These are phyloP conservation scores for Trypanosomatidae sp. DNA, from an alignment of 208 protist genomes.

Conservation along the genomic window DNA sequence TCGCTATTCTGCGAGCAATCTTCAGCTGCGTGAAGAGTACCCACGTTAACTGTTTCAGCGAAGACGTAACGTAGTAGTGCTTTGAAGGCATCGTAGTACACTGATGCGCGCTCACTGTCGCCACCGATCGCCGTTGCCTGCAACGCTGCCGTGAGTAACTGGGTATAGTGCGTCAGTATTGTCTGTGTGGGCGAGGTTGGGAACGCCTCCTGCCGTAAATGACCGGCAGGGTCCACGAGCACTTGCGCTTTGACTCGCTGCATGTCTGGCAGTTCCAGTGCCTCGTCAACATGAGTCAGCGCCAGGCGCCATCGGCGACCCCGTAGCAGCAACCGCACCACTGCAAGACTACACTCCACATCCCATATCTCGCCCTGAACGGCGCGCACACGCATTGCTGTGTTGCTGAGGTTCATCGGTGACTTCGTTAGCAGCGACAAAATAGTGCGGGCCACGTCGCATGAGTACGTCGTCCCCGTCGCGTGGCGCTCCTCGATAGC, in stretches of 20 bases:
- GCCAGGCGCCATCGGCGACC: conserved; percentile 64
- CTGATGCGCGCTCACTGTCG: conserved; percentile 35
- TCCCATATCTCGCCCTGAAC: conserved; percentile 44
- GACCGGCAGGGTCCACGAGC: conserved; percentile 6
- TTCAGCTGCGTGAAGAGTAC: not conserved
- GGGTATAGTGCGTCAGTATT: conserved; percentile 10
- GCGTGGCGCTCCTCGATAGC: conserved; percentile 13
- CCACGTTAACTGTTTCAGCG: not conserved
- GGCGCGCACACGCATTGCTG: conserved; percentile 47
- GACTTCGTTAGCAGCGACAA: conserved; percentile 47
- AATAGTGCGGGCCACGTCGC: conserved; percentile 31
- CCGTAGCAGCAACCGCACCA: conserved; percentile 57
- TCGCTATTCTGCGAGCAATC: not conserved
- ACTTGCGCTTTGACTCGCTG: conserved; percentile 11
- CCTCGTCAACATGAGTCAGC: conserved; percentile 43
- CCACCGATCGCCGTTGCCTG: conserved; percentile 74
- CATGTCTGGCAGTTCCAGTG: conserved; percentile 30
- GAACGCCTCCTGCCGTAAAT: not conserved
- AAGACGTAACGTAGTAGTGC: conserved; percentile 14
- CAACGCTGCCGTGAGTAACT: conserved; percentile 53
- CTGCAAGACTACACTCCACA: conserved; percentile 28
- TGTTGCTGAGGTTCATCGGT: conserved; percentile 70
- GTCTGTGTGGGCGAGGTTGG: not conserved
- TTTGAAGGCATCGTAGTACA: conserved; percentile 63
- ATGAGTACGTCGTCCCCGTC: conserved; percentile 19